Conservation (phyloP, 495 filamentous ascomycete genomes). For the Penicillium arizonense region DNA sequence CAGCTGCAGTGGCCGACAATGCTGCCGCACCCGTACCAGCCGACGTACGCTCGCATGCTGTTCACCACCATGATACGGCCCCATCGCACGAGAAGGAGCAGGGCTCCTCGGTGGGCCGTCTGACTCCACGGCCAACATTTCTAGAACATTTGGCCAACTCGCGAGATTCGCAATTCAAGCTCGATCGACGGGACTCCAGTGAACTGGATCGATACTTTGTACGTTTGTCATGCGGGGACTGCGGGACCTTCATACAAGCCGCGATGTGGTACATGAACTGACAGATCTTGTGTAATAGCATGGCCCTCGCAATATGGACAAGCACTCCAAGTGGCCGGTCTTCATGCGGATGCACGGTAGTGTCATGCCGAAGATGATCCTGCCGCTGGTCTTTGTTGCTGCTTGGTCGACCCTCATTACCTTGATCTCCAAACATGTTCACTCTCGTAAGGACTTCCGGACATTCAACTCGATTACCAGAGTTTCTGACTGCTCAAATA, state of each 20-base stretch:
- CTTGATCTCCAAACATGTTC: slow-evolving; percentile 52
- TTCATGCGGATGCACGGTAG: slow-evolving; percentile 80
- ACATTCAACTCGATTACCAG: background rate
- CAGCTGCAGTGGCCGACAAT: slow-evolving; percentile 10
- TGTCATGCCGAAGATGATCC: slow-evolving; percentile 75
- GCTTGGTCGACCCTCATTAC: slow-evolving; percentile 71
- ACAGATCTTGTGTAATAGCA: slow-evolving; percentile 28
- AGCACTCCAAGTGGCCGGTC: slow-evolving; percentile 79
- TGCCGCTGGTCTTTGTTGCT: slow-evolving; percentile 66
- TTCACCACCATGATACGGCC: slow-evolving; percentile 17
- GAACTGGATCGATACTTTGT: slow-evolving; percentile 49
- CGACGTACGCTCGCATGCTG: slow-evolving; percentile 17
- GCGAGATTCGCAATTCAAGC: slow-evolving; percentile 37
- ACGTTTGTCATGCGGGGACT: slow-evolving; percentile 13
- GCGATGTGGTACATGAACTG: background rate
- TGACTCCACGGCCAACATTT: slow-evolving; percentile 40
- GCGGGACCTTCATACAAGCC: background rate
- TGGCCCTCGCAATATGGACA: slow-evolving; percentile 65
- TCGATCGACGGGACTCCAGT: slow-evolving; percentile 30
- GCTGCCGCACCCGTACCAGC: slow-evolving; percentile 29
- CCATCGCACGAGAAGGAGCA: slow-evolving; percentile 21
- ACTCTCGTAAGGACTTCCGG: slow-evolving; percentile 39
- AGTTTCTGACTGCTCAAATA: slow-evolving; percentile 7
- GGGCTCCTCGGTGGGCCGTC: slow-evolving; percentile 22
- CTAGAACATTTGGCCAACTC: slow-evolving; percentile 36